phyloP scores from a whole-genome alignment of 257 asterid genomes.

The Ocimum tenuiflorum region DNA sequence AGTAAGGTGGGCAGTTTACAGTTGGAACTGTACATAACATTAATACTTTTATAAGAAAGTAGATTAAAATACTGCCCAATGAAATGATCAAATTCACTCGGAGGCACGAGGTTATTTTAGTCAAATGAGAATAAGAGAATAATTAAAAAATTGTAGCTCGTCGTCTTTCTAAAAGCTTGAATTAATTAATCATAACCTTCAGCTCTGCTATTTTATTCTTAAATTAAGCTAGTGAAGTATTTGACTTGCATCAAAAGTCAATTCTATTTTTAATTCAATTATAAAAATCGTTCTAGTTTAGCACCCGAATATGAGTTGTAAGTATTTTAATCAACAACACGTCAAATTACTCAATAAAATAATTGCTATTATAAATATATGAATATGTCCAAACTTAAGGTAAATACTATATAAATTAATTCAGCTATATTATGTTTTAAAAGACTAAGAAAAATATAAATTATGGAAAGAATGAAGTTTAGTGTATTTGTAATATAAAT shows the following conservation, averaged over 20 bases:
- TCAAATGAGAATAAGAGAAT: background rate
- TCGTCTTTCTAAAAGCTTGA: background rate
- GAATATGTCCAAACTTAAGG: too few relatives aligned
- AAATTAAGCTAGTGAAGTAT: background rate
- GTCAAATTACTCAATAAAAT: too few relatives aligned
- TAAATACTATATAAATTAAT: too few relatives aligned
- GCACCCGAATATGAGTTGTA: too few relatives aligned
- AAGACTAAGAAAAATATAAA: too few relatives aligned
- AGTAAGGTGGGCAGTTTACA: background rate
- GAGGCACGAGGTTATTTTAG: background rate
- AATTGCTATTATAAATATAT: too few relatives aligned
- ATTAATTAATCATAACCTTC: slow-evolving; percentile 9
- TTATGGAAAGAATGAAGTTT: too few relatives aligned
- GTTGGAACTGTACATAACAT: background rate
- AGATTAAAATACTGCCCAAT: background rate
- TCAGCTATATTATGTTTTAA: too few relatives aligned
- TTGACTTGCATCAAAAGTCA: background rate
- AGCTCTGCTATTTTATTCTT: background rate
- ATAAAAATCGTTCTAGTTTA: too few relatives aligned
- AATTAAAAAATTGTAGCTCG: background rate
- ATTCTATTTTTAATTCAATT: background rate
- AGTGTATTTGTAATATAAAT: too few relatives aligned
- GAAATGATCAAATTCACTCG: background rate
- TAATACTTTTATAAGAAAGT: background rate
- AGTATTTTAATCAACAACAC: too few relatives aligned